These are phyloP conservation scores for Ailanthus altissimus DNA, from an alignment of 345 rosid species.

Conservation along the genomic window DNA sequence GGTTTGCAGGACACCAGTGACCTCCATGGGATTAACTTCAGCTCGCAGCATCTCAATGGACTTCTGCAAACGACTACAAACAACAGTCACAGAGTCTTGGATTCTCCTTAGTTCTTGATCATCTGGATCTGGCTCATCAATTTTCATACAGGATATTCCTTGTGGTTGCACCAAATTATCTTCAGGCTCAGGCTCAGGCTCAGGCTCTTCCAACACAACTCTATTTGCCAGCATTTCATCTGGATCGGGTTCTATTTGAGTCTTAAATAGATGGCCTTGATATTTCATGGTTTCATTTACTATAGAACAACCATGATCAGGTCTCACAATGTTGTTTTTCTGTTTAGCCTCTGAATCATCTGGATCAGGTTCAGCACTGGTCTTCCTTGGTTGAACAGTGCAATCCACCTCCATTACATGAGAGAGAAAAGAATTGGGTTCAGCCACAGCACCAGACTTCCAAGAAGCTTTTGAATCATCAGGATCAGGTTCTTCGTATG, in stretches of 20 bases:
- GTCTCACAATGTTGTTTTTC: constrained; percentile 16
- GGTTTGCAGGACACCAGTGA: constrained; percentile 50
- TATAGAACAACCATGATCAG: constrained; percentile 20
- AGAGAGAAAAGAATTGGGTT: constrained; percentile 20
- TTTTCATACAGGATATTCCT: constrained; percentile 41
- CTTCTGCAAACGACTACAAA: constrained; percentile 64
- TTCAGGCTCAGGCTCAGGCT: constrained; percentile 50
- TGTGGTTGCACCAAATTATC: constrained; percentile 25
- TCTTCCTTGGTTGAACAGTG: constrained; percentile 21
- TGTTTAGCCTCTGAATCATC: constrained; percentile 40
- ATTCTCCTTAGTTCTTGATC: constrained; percentile 74
- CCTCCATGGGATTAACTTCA: constrained; percentile 57
- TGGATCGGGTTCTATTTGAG: constrained; percentile 25
- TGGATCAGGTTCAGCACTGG: constrained; percentile 61
- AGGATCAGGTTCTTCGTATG: constrained; percentile 36
- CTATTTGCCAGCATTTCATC: constrained; percentile 31
- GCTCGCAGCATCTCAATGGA: constrained; percentile 56
- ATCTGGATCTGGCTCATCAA: constrained; percentile 77
- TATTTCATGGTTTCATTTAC: constrained; percentile 25
- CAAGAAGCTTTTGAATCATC: constrained; percentile 35
- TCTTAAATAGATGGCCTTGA: constrained; percentile 21
- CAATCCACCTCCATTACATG: constrained; percentile 19
- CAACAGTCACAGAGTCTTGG: constrained; percentile 64
- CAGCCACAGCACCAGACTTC: constrained; percentile 19
- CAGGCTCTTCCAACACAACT: constrained; percentile 31